Evolutionary conservation across 192 early-diverging fungal genomes (phyloP), one percentile per base, ranked within the genome.

Genomic region (Coemansia sp.): DNA sequence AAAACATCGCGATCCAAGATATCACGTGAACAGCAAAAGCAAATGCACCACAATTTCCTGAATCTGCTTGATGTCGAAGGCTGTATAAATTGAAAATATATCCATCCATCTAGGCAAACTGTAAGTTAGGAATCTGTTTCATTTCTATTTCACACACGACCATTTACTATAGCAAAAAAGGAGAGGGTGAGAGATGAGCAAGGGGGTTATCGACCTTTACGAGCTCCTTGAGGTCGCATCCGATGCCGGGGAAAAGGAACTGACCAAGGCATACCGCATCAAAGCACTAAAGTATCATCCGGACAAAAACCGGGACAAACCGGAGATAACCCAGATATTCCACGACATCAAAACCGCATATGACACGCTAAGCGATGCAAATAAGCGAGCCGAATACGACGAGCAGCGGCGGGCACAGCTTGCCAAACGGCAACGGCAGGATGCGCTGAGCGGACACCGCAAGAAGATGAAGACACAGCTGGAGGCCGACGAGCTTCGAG

Each of bases 241-340:
- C 48, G 83, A 85, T 55, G 91, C 93, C 0, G 66, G 79, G 11
- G 95, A 96, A 8, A 84, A 84, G 32, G 92, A 92, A 40, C 87
- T 93, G 60, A 89, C 89, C 61, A 88, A 86, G 74, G 91, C 90
- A 15, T 93, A 92, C 64, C 83, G 89, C 35, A 82, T 83, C 14
- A 83, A 91, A 29, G 95, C 94, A 13, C 81, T 99, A 22, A 77
- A 87, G 62, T 88, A 93, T 75, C 95, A 99, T 67, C 96, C 94
- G 49, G 97, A 98, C 84, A 98, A 97, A 84, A 92, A 93, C 66
- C 66, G 70, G 46, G 73, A 75, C 43, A 63, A 69, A 9, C 73
- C 79, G 9, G 48, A 66, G 35, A 73, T 73, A 29, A 63, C 61
- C 4, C 60, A 53, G 11, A 36, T 73, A 3, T 73, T 81, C 57